Evolutionary conservation across 139 green algal species (phyloP), one percentile per base, ranked within the genome.

Genomic region (Trebouxia sp.): DNA sequence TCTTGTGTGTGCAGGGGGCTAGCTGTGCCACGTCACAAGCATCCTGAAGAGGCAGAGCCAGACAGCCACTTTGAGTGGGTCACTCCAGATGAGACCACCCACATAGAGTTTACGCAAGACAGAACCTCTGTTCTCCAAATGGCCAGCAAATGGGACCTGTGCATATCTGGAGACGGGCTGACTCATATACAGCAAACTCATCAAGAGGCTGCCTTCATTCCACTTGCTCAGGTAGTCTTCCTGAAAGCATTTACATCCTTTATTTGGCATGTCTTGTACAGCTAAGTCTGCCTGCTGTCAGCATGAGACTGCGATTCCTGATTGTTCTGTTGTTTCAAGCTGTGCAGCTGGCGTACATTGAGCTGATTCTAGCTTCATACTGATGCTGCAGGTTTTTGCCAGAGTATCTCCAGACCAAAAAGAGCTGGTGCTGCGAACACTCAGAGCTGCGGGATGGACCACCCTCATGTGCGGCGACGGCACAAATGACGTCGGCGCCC

Each of bases 391-490:
- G 89, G 94, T 98, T 45, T 98, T 95, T 85, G 94, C 94, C 12
- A 87, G 94, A n/a, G 90, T 94, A 43, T 91, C 89, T 5, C 94
- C 96, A 9, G 94, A 99, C 66, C 96, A 99, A 83, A 99, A 99
- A 90, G 96, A 99, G 88, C 80, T 94, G n/a, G 92, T 99, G 26
- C 78, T 99, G n/a, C 90, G 88, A n/a, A 87, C 87, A 41, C 90
- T 98, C 67, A 86, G 95, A 22, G 76, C 84, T 5, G 78, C 79
- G 22, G 97, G 95, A 43, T 85, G 85, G 77, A 87, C 84, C 0
- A 95, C 93, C 39, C 91, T 99, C 11, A 99, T 99, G 96, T 98
- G 94, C 79, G 96, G 96, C 17, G 96, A 99, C 75, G 96, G 96
- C 56, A 99, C 96, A 75, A 99, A 99, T 84, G 96, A 99, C 76